Evolutionary conservation across 139 green algal species (phyloP), one percentile per base, ranked within the genome.

Genomic region (Volvox reticuliferus): DNA sequence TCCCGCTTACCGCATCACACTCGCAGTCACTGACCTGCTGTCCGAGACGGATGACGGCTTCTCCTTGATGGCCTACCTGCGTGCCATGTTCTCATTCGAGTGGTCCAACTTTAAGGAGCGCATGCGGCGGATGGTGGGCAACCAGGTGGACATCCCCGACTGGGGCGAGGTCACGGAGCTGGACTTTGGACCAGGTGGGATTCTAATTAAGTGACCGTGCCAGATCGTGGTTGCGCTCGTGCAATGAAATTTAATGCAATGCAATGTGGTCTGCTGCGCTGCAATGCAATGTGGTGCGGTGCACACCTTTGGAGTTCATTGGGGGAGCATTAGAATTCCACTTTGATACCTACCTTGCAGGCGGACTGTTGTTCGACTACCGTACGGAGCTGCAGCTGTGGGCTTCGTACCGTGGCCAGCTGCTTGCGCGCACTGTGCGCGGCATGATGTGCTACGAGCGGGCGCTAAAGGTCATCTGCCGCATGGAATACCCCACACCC

Each of bases 341-440:
- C n/a, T n/a, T n/a, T n/a, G n/a, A n/a, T n/a, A n/a, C n/a, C n/a
- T n/a, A n/a, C n/a, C 36, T 33, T 20, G 3, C 36, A 91, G 86
- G 86, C 75, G 86, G 86, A 14, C 75, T 91, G 32, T 50, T 91
- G 55, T 91, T 86, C 61, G 75, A 85, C 24, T 91, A 77, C 61
- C 86, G 86, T 3, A 86, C 76, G 14, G 86, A 99, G 89, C 87
- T 98, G 90, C 96, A 96, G 91, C 87, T 97, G 91, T 99, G 97
- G 97, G 96, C 97, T 30, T 97, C 94, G 24, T 93, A 80, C 65
- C 80, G 73, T 32, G 96, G 95, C 21, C 97, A 99, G 94, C 94
- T 97, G 77, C 93, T 99, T 65, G 88, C 96, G 0, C 95, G 97
- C 81, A 98, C 97, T 5, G 96, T 98, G 61, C 50, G 80, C 19